These are phyloP conservation scores for Phytophthora hibernalis DNA, from an alignment of 352 stramenopile species.

Conservation along the genomic window DNA sequence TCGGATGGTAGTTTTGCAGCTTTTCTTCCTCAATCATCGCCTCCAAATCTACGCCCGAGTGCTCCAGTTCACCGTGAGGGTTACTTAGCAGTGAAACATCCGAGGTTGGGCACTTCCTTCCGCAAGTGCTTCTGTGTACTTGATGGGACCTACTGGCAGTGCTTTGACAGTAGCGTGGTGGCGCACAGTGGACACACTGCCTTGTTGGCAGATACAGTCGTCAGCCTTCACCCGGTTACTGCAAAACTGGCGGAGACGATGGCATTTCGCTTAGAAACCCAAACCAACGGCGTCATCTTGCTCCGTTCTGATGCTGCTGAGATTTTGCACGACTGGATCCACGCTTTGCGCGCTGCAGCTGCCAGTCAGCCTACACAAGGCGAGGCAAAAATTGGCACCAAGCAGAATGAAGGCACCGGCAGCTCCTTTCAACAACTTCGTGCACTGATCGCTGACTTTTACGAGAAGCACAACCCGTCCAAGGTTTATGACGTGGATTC, in stretches of 20 bases:
- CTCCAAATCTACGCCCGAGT: constrained; percentile 7
- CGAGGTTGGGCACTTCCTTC: constrained; percentile 36
- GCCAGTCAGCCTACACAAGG: constrained; percentile 12
- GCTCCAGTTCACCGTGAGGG: constrained; percentile 33
- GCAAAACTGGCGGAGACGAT: constrained; percentile 40
- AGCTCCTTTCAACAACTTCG: constrained; percentile 41
- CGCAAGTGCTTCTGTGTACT: constrained; percentile 52
- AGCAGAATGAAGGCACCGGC: constrained; percentile 9
- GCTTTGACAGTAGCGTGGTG: constrained; percentile 42
- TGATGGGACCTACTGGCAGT: constrained; percentile 35
- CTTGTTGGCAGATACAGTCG: constrained; percentile 36
- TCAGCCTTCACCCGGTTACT: constrained; percentile 40
- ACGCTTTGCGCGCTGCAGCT: constrained; percentile 28
- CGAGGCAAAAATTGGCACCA: not conserved
- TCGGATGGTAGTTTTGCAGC: constrained; percentile 39
- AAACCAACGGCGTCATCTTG: constrained; percentile 47
- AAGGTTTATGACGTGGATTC: constrained; percentile 84
- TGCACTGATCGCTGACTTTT: constrained; percentile 76
- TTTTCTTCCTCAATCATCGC: constrained; percentile 27
- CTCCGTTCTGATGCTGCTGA: constrained; percentile 40
- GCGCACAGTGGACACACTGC: constrained; percentile 16
- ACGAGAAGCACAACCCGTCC: constrained; percentile 88
- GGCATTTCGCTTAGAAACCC: constrained; percentile 48
- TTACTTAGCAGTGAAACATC: constrained; percentile 54
- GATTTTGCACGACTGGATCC: constrained; percentile 46